phyloP scores from a whole-genome alignment of 345 rosid genomes.

The Eucalyptus microcorys region DNA sequence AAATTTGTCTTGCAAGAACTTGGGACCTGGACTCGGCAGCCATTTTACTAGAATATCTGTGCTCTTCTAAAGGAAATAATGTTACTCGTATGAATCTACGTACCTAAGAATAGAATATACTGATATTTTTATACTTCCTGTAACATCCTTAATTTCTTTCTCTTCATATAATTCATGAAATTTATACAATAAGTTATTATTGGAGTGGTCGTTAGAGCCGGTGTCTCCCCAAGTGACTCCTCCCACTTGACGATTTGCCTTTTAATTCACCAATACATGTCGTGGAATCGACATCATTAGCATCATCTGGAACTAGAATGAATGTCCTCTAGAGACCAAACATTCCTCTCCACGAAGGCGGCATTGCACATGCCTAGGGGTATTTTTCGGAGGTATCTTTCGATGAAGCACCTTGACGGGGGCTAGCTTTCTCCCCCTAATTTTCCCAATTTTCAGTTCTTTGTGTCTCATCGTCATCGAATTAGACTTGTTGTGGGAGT shows the following conservation, averaged over 20 bases:
- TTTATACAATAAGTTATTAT: not conserved
- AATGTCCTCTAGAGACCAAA: not conserved
- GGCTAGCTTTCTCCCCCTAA: not conserved
- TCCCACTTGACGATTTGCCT: not conserved
- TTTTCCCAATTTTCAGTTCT: not conserved
- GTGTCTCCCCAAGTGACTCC: not conserved
- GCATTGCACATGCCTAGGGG: fast-evolving
- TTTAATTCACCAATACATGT: not conserved
- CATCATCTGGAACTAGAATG: not conserved
- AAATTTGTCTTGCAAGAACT: not conserved
- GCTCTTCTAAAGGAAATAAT: not conserved
- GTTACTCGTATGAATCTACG: not conserved
- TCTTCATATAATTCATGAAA: not conserved
- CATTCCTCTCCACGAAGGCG: not conserved
- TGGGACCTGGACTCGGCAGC: fast-evolving
- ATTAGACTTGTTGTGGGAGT: not conserved
- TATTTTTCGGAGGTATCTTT: not conserved
- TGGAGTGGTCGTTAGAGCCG: not conserved
- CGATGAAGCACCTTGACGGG: not conserved
- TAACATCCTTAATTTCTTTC: not conserved
- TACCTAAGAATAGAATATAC: not conserved
- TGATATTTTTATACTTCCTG: not conserved
- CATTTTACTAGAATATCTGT: not conserved
- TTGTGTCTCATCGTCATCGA: not conserved
- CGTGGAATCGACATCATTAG: not conserved